Evolutionary conservation across 768 basidiomycete species (phyloP), one percentile per base, ranked within the genome.

Genomic region (Pleurotus cornucopiae): DNA sequence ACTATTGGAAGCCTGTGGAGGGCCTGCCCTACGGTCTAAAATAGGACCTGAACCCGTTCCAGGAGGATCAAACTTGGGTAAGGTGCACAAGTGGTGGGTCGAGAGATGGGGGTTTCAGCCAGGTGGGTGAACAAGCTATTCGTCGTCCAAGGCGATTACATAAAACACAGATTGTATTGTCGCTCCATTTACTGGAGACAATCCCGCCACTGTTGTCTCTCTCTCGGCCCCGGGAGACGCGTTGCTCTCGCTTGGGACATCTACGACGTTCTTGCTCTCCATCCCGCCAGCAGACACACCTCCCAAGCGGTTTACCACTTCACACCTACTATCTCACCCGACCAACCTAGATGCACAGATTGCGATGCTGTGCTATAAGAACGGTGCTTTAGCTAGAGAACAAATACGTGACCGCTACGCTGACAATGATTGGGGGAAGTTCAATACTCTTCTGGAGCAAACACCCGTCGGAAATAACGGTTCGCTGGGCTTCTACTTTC

Each of bases 341-440:
- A 86, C 84, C 0, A 73, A 76, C 16, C 65, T 71, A 3, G 73
- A 78, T 38, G 83, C 80, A 1, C 85, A 89, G 64, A 92, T 94
- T 65, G 88, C 85, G 30, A 96, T 96, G 92, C 80, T 95, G 7
- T 94, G 91, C 68, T 93, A 93, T 74, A 94, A 93, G 70, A 90
- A 94, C 62, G 91, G 91, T 18, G 88, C 89, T 0, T 78, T 94
- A 6, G 86, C 89, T 1, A 82, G 93, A 44, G 88, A 93, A 65
- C 79, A 86, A 60, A 77, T 94, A 14, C 83, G 88, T 7, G 81
- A 94, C 64, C 73, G 69, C 46, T 83, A 86, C 64, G 83, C 83
- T 46, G 69, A 75, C 45, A 67, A 75, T 5, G 71, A 82, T 57
- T 95, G 92, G 91, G 69, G 70, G 30, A 71, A 67, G 34, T 95